These are phyloP conservation scores for Eucalyptus globulus DNA, from an alignment of 345 rosid genomes.

Conservation along the genomic window DNA sequence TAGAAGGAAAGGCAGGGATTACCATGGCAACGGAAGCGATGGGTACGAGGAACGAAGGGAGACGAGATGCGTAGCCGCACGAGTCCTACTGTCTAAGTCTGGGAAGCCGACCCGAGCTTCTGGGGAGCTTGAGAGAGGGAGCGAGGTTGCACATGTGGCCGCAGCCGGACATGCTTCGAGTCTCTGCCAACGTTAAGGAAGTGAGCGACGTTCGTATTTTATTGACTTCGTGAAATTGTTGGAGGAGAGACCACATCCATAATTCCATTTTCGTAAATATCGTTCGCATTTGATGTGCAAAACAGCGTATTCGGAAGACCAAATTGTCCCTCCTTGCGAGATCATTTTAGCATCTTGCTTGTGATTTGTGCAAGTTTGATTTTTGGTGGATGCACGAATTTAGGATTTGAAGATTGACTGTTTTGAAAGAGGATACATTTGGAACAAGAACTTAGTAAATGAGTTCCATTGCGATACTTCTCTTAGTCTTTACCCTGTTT, in stretches of 20 bases:
- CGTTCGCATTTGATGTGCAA: background rate
- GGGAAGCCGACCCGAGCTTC: background rate
- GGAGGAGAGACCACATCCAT: background rate
- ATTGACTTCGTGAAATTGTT: too few species aligned
- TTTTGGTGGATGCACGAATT: fast-evolving
- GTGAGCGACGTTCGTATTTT: too few species aligned
- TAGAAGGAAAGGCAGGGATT: background rate
- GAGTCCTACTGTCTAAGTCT: background rate
- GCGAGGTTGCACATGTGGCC: background rate
- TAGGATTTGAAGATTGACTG: background rate
- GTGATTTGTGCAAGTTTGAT: background rate
- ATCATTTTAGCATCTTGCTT: background rate
- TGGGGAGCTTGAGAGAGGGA: background rate
- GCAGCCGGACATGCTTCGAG: background rate
- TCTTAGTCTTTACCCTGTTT: fast-evolving
- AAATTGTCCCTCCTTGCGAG: background rate
- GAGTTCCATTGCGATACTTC: too few species aligned
- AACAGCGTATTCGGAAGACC: background rate
- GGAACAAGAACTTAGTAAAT: background rate
- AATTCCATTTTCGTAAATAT: background rate
- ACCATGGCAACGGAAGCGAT: background rate
- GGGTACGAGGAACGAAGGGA: background rate
- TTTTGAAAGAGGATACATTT: background rate
- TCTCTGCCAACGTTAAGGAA: too few species aligned
- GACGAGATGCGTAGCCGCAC: background rate